Evolutionary conservation across 805 yeast genomes (phyloP).

Genomic region (Wickerhamiella sergipiensis): DNA sequence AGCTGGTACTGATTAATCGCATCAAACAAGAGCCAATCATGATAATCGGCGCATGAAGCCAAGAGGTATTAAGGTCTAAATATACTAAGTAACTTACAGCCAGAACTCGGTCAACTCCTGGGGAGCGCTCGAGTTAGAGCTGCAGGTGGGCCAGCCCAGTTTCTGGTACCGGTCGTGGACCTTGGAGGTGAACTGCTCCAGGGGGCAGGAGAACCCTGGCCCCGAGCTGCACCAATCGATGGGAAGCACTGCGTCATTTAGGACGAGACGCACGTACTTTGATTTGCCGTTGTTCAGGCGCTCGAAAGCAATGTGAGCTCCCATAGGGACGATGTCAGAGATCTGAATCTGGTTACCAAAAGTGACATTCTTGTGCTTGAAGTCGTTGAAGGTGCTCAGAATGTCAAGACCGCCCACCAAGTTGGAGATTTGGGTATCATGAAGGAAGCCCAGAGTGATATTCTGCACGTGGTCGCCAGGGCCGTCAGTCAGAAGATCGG

Average conservation of each 20-base stretch:
- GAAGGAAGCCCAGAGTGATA: slow-evolving; percentile 36
- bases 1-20: background rate
- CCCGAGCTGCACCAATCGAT: slow-evolving; percentile 36
- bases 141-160: slow-evolving; percentile 6
- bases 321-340: slow-evolving; percentile 40
- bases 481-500: slow-evolving; percentile 30
- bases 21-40: background rate
- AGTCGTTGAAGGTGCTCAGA: slow-evolving; percentile 32
- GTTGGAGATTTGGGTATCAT: slow-evolving; percentile 43
- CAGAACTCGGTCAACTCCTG: slow-evolving; percentile 16
- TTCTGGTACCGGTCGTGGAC: slow-evolving; percentile 1
- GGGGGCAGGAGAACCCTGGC: slow-evolving; percentile 39
- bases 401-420: slow-evolving; percentile 36
- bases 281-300: slow-evolving; percentile 21
- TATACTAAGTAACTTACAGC: slow-evolving; percentile 11
- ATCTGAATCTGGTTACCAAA: slow-evolving; percentile 34
- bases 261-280: slow-evolving; percentile 33
- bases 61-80: background rate
- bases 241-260: slow-evolving; percentile 47
- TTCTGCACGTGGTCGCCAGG: slow-evolving; percentile 19
- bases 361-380: slow-evolving; percentile 20
- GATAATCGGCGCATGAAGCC: background rate
- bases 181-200: slow-evolving; percentile 19
- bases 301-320: slow-evolving; percentile 39
- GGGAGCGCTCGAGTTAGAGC: slow-evolving; percentile 12